Percentiles rank a stretch among this genome's conserved stretches.
These are phyloP conservation scores for Mycosphaerella sp. DNA, from an alignment of 2,329 filamentous ascomycete species.

Conservation along the genomic window DNA sequence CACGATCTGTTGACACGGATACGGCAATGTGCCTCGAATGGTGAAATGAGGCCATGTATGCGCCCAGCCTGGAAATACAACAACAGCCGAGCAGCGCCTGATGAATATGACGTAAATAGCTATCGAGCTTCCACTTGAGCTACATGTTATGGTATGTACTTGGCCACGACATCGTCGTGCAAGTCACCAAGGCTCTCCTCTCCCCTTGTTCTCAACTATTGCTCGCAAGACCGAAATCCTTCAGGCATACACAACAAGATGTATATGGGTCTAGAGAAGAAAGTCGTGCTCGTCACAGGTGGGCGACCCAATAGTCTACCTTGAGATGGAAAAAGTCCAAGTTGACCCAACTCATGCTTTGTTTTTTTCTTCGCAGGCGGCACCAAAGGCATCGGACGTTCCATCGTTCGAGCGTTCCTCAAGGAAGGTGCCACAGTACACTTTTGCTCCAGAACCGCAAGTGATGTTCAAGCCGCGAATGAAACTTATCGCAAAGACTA, in stretches of 20 bases:
- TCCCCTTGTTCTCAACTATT: not conserved
- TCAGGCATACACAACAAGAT: slow-evolving; percentile 17
- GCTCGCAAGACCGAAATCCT: not conserved
- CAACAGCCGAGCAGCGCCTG: too few relatives aligned
- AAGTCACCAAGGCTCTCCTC: too few relatives aligned
- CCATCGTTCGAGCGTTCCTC: slow-evolving; percentile 27
- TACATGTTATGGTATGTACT: too few relatives aligned
- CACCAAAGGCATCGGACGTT: slow-evolving; percentile 30
- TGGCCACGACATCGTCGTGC: too few relatives aligned
- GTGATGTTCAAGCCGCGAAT: slow-evolving; percentile 21
- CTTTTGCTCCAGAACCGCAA: slow-evolving; percentile 28
- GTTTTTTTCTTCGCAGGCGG: slow-evolving; percentile 21
- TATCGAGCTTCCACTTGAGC: too few relatives aligned
- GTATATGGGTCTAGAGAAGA: slow-evolving; percentile 34
- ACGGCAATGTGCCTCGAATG: too few relatives aligned
- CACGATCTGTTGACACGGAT: too few relatives aligned
- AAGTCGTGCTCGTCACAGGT: slow-evolving; percentile 35
- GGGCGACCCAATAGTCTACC: not conserved
- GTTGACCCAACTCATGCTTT: not conserved
- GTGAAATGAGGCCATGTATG: too few relatives aligned
- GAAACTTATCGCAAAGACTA: slow-evolving; percentile 17
- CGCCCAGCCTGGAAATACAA: too few relatives aligned
- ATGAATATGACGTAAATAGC: too few relatives aligned
- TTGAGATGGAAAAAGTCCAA: not conserved
- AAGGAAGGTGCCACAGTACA: slow-evolving; percentile 30